phyloP scores from a whole-genome alignment of 1,139 yeast species.

The Geotrichum macrosporum region DNA sequence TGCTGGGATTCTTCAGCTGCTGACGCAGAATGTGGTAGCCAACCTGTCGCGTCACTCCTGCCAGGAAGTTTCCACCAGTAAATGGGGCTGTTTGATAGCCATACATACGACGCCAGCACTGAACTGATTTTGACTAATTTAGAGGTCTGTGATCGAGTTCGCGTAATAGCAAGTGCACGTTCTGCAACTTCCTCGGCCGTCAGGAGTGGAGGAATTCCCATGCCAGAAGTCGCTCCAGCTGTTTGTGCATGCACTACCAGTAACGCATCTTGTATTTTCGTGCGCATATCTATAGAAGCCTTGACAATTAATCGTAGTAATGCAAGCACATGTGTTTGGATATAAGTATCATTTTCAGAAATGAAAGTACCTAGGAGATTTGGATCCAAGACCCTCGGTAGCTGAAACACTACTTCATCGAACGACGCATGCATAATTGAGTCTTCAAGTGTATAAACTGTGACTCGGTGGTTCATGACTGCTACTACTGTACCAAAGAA shows the following conservation, averaged over 20 bases:
- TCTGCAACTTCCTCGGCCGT: constrained; percentile 11
- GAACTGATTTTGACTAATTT: constrained; percentile 15
- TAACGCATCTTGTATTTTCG: constrained; percentile 11
- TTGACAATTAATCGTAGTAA: constrained; percentile 11
- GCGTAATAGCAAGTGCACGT: constrained; percentile 11
- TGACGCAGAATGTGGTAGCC: constrained; percentile 14
- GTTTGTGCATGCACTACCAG: constrained; percentile 16
- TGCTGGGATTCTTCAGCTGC: constrained; percentile 19
- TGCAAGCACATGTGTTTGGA: constrained; percentile 3
- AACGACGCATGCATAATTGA: no score
- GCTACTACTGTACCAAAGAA: no score
- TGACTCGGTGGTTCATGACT: no score
- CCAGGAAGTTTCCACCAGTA: constrained; percentile 19
- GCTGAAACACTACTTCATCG: no score
- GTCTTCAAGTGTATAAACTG: no score
- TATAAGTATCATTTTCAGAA: background rate
- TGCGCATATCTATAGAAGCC: constrained; percentile 10
- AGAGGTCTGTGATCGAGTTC: background rate
- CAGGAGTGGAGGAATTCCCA: constrained; percentile 6
- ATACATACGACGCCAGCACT: constrained; percentile 18
- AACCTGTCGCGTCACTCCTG: constrained; percentile 3
- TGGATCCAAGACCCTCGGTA: no score
- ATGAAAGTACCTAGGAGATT: background rate
- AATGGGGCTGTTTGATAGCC: constrained; percentile 16
- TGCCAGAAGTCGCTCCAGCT: constrained; percentile 8